Conservation (phyloP, 495 filamentous ascomycete genomes). For the Neurospora sp. region DNA sequence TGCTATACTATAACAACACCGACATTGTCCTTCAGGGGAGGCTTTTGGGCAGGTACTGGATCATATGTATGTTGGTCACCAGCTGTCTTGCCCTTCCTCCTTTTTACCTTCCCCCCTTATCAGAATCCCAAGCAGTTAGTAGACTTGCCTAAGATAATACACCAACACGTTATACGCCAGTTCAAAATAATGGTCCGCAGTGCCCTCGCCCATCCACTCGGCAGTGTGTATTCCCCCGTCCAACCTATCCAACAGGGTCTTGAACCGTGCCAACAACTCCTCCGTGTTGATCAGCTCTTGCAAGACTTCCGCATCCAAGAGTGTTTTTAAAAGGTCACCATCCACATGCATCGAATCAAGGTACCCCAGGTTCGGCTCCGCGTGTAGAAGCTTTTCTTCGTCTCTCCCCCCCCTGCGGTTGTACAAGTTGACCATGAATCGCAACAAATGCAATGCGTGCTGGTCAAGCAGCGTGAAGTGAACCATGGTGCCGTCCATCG, state of each 20-base stretch:
- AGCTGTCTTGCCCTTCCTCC: neutral
- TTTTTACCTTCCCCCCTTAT: neutral
- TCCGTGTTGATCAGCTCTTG: slow-evolving; percentile 30
- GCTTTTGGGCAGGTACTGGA: neutral
- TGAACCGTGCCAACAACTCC: slow-evolving; percentile 16
- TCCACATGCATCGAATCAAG: slow-evolving; percentile 49
- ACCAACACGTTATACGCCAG: slow-evolving; percentile 36
- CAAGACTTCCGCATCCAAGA: slow-evolving; percentile 38
- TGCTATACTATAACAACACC: neutral
- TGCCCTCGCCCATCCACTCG: neutral
- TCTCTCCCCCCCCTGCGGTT: slow-evolving; percentile 20
- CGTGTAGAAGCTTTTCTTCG: neutral
- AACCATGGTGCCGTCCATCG: slow-evolving; percentile 54
- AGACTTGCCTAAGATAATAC: slow-evolving; percentile 33
- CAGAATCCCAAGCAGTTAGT: slow-evolving; percentile 11
- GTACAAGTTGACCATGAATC: slow-evolving; percentile 49
- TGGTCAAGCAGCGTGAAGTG: slow-evolving; percentile 47
- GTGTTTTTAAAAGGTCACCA: slow-evolving; percentile 51
- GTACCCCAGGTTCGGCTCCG: slow-evolving; percentile 17
- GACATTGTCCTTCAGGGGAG: too few relatives aligned
- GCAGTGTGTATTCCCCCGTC: slow-evolving; percentile 17
- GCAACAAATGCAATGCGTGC: slow-evolving; percentile 49
- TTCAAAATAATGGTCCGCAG: slow-evolving; percentile 17
- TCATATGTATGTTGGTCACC: neutral
- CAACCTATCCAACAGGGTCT: slow-evolving; percentile 25